Evolutionary conservation across 2,329 filamentous ascomycete genomes (phyloP).

Genomic region (Microascus cirrosus): DNA sequence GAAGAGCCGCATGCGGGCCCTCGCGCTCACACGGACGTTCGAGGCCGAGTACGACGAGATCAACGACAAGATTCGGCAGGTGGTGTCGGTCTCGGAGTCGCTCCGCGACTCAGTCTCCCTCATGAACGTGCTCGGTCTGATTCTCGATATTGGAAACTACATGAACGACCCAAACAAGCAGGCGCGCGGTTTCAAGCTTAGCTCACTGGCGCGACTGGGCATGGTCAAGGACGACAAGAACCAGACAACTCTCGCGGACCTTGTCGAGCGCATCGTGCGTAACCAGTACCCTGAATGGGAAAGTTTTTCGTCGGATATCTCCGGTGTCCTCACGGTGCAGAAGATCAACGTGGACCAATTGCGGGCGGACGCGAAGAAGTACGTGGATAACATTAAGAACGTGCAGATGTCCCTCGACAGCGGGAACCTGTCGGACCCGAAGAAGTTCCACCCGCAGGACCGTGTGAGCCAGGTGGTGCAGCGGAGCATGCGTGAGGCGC

Average conservation of each 20-base stretch:
- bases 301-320: constrained; percentile 74
- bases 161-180: constrained; percentile 99
- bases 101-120: constrained; percentile 82
- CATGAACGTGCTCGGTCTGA: constrained; percentile 92
- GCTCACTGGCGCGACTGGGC: constrained; percentile 78
- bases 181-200: constrained; percentile 93
- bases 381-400: constrained; percentile 91
- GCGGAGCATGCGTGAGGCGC: constrained; percentile 89
- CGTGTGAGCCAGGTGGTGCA: constrained; percentile 87
- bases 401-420: constrained; percentile 85
- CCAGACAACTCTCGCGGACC: constrained; percentile 86
- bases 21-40: constrained; percentile 72
- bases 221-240: constrained; percentile 99
- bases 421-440: constrained; percentile 89
- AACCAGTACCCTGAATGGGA: constrained; percentile 97
- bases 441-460: constrained; percentile 96
- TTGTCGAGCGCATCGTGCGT: constrained; percentile 91
- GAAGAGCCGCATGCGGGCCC: constrained; percentile 92
- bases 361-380: constrained; percentile 74
- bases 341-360: constrained; percentile 95
- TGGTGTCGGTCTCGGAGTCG: constrained; percentile 81
- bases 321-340: constrained; percentile 63
- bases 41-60: constrained; percentile 90
- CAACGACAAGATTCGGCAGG: constrained; percentile 69
- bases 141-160: constrained; percentile 97